A percentile compares a stretch with the other conserved stretches of the same genome.
Conservation (phyloP, 106 monocot genomes). For the Apostasia shenzhenica region DNA sequence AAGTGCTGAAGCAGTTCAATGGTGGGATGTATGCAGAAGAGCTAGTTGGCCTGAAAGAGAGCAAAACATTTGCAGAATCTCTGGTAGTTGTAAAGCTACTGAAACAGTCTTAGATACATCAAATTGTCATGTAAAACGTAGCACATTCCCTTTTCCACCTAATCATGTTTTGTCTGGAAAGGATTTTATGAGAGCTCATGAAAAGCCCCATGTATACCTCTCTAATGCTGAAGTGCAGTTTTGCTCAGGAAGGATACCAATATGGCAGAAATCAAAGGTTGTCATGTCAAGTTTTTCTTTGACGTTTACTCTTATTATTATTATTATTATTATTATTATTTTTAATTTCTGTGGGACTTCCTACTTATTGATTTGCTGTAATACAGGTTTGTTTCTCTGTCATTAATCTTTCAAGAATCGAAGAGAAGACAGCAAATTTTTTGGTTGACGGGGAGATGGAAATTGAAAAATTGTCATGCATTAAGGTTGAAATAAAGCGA, state of each 20-base stretch:
- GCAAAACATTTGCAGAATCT: slow-evolving; percentile 34
- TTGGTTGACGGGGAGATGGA: slow-evolving; percentile 63
- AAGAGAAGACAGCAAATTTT: slow-evolving; percentile 14
- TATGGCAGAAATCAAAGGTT: slow-evolving; percentile 94
- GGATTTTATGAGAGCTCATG: slow-evolving; percentile 32
- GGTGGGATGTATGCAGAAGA: slow-evolving; percentile 98
- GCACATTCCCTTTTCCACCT: slow-evolving; percentile 25
- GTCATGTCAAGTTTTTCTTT: background rate
- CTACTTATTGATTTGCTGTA: slow-evolving; percentile 10
- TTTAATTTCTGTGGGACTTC: background rate
- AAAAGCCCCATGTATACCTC: slow-evolving; percentile 58
- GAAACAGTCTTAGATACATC: slow-evolving; percentile 35
- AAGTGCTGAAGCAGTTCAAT: slow-evolving; percentile 82
- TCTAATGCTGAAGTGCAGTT: slow-evolving; percentile 92
- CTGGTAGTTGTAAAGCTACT: slow-evolving; percentile 14
- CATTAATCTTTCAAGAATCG: slow-evolving; percentile 19
- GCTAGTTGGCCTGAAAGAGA: slow-evolving; percentile 92
- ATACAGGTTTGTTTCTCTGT: slow-evolving; percentile 76
- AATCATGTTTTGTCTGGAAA: slow-evolving; percentile 23
- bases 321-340: background rate
- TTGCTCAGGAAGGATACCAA: slow-evolving; percentile 49
- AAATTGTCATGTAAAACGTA: slow-evolving; percentile 43
- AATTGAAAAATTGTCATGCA: slow-evolving; percentile 57
- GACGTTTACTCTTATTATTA: background rate
- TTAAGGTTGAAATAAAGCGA: slow-evolving; percentile 66